These are phyloP conservation scores for Neofusicoccum ribis DNA, from an alignment of 2,329 filamentous ascomycete genomes.

Conservation along the genomic window DNA sequence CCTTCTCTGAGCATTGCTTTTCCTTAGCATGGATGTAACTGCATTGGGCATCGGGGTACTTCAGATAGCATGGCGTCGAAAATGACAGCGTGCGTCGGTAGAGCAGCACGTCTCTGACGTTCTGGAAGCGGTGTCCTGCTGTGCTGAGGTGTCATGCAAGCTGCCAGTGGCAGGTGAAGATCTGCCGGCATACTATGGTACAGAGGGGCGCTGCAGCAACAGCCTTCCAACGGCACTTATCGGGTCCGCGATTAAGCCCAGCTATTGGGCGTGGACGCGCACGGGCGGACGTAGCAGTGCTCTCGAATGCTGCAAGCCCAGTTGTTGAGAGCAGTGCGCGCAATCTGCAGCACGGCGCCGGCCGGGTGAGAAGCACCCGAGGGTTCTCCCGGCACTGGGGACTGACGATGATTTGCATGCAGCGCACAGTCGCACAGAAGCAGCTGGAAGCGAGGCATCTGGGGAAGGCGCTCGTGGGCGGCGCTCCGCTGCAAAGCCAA, in stretches of 20 bases:
- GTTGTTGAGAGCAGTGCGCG: no score
- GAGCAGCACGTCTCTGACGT: not conserved
- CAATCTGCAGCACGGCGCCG: not conserved
- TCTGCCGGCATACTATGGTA: not conserved
- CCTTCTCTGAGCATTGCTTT: conserved; percentile 4
- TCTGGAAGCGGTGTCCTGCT: not conserved
- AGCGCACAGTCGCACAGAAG: conserved; percentile 13
- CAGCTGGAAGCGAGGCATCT: conserved; percentile 16
- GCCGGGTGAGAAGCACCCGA: conserved; percentile 1
- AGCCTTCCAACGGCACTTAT: no score
- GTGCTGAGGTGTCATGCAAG: not conserved
- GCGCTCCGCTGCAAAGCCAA: not conserved
- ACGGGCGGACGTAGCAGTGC: no score
- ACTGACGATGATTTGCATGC: conserved; percentile 12
- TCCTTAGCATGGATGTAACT: not conserved
- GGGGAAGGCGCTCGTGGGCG: conserved; percentile 4
- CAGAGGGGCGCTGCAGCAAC: no score
- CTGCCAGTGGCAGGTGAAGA: not conserved
- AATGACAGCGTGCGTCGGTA: not conserved
- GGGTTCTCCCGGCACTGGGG: not conserved
- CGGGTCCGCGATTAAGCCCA: no score
- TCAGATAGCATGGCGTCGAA: not conserved
- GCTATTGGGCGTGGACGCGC: no score
- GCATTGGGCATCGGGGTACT: not conserved
- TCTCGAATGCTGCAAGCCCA: no score